Evolutionary conservation across 768 basidiomycete species (phyloP).

Genomic region (Rhodotorula diobovata): DNA sequence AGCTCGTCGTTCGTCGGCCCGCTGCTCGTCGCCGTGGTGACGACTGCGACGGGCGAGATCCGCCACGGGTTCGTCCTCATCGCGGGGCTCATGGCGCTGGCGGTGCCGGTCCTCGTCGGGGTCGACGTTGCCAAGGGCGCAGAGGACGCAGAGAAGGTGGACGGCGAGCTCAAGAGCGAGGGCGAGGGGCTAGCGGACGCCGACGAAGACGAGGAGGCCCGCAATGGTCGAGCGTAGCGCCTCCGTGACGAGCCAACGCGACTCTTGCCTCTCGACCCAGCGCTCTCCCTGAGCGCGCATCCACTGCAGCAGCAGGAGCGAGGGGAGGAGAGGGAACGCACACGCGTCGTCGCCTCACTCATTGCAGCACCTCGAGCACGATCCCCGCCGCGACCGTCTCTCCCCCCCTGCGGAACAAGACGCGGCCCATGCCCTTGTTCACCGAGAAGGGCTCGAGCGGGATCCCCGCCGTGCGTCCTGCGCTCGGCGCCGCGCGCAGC

Average conservation of each 20-base stretch:
- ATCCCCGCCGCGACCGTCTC: slow-evolving; percentile 67
- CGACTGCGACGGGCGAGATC: slow-evolving; percentile 72
- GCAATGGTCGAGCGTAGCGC: slow-evolving; percentile 4
- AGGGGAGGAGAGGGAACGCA: too few relatives aligned
- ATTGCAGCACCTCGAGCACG: slow-evolving; percentile 18
- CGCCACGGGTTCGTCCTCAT: slow-evolving; percentile 65
- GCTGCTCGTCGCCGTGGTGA: slow-evolving; percentile 76
- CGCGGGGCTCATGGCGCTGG: slow-evolving; percentile 67
- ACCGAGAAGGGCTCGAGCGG: slow-evolving; percentile 77
- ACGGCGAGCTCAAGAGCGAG: neutral
- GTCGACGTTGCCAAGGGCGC: slow-evolving; percentile 65
- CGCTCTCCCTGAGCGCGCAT: neutral
- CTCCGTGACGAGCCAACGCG: neutral
- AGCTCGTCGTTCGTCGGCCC: slow-evolving; percentile 76
- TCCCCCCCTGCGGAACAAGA: slow-evolving; percentile 78
- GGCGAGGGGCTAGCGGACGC: neutral
- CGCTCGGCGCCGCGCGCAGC: slow-evolving; percentile 53
- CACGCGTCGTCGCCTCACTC: too few relatives aligned
- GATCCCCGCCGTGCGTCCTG: slow-evolving; percentile 56
- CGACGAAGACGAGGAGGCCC: neutral
- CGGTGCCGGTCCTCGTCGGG: slow-evolving; percentile 65
- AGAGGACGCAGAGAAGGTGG: slow-evolving; percentile 52
- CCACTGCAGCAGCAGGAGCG: neutral
- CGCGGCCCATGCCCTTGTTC: slow-evolving; percentile 95
- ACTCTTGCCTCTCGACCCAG: neutral